Evolutionary conservation across 192 early-diverging fungal genomes (phyloP).

Genomic region (Helicostylum pulchrum): DNA sequence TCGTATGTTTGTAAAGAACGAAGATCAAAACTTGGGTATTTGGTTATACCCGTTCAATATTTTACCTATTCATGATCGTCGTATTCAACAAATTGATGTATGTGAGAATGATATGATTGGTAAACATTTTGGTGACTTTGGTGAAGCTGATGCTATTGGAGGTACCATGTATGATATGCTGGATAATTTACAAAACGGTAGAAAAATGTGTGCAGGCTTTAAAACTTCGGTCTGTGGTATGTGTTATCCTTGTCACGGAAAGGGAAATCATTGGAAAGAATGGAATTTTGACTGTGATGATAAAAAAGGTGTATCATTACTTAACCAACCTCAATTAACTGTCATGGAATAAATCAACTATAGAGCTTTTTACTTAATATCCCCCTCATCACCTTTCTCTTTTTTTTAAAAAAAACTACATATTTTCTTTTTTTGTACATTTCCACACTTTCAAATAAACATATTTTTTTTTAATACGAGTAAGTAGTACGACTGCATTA

Average conservation of each 20-base stretch:
- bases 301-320: slow-evolving; percentile 49
- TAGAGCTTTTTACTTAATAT: too few species aligned
- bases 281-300: slow-evolving; percentile 54
- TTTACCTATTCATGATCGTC: slow-evolving; percentile 52
- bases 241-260: slow-evolving; percentile 54
- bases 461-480: too few species aligned
- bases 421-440: too few species aligned
- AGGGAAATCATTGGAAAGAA: slow-evolving; percentile 50
- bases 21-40: slow-evolving; percentile 59
- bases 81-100: slow-evolving; percentile 60
- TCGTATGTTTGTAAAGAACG: slow-evolving; percentile 53
- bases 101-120: slow-evolving; percentile 65
- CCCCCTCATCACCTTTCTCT: too few species aligned
- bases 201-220: slow-evolving; percentile 52
- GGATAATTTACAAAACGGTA: slow-evolving; percentile 42
- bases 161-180: slow-evolving; percentile 58
- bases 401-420: too few species aligned
- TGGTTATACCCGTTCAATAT: slow-evolving; percentile 61
- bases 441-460: too few species aligned
- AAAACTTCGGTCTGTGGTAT: slow-evolving; percentile 46
- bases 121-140: slow-evolving; percentile 54
- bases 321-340: slow-evolving; percentile 25
- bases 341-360: slow-evolving; percentile 1
- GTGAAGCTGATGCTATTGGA: slow-evolving; percentile 24
- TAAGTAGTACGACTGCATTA: too few species aligned